Evolutionary conservation across 768 basidiomycete species (phyloP).

Genomic region (Boletus speciosus): DNA sequence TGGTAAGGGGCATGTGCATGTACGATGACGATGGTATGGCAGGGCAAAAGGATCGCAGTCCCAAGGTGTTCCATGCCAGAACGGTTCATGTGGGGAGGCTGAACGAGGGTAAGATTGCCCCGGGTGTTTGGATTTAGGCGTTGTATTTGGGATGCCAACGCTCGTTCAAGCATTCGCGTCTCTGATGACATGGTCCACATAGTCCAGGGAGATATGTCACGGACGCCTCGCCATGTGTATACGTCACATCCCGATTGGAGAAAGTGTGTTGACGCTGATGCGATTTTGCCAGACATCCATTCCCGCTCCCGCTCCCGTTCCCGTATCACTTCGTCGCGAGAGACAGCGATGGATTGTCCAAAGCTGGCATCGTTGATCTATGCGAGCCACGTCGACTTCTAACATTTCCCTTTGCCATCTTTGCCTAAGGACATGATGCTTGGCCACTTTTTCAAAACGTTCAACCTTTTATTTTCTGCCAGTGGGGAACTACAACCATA

Average conservation of each 20-base stretch:
- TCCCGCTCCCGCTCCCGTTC: slow-evolving; percentile 10
- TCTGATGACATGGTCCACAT: background rate
- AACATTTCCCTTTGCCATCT: background rate
- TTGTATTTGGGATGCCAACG: background rate
- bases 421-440: background rate
- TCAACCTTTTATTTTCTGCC: too few species aligned
- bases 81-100: slow-evolving; percentile 30
- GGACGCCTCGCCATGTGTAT: slow-evolving; percentile 19
- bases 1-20: background rate
- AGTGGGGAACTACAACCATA: too few species aligned
- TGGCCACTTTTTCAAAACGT: background rate
- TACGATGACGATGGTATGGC: background rate
- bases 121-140: slow-evolving; percentile 21
- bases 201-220: slow-evolving; percentile 22
- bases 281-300: slow-evolving; percentile 5
- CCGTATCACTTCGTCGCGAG: slow-evolving; percentile 14
- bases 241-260: background rate
- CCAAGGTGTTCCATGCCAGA: slow-evolving; percentile 36
- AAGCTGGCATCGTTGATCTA: slow-evolving; percentile 11
- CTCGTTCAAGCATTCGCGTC: background rate
- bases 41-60: slow-evolving; percentile 38
- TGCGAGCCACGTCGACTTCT: slow-evolving; percentile 5
- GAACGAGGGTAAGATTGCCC: slow-evolving; percentile 6
- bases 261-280: background rate
- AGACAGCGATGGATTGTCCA: slow-evolving; percentile 9